phyloP scores from a whole-genome alignment of 805 yeast genomes.

The Ogataea chonburiensis region DNA sequence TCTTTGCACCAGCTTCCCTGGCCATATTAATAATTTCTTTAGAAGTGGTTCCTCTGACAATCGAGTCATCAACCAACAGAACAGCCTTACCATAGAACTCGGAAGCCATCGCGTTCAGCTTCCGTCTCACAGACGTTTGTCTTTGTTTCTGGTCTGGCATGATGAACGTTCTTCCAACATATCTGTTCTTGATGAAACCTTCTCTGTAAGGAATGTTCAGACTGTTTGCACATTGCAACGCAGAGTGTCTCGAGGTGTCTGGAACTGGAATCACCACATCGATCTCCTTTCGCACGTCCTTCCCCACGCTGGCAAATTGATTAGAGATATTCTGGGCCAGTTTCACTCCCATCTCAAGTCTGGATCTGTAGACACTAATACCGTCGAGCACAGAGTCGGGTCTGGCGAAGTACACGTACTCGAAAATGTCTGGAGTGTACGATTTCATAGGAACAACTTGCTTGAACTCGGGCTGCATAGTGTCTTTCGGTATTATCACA shows the following conservation, averaged over 20 bases:
- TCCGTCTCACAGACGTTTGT: constrained; percentile 88
- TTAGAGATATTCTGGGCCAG: constrained; percentile 68
- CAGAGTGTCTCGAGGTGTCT: constrained; percentile 95
- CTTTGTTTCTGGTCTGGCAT: constrained; percentile 98
- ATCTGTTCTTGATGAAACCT: constrained; percentile 95
- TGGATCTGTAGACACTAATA: constrained; percentile 89
- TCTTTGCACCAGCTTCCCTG: constrained; percentile 95
- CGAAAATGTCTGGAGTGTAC: constrained; percentile 94
- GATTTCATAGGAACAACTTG: constrained; percentile 78
- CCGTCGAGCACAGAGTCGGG: constrained; percentile 97
- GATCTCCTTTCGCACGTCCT: constrained; percentile 52
- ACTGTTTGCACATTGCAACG: constrained; percentile 84
- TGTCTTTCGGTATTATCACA: constrained; percentile 81
- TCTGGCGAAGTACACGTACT: constrained; percentile 96
- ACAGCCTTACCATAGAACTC: constrained; percentile 87
- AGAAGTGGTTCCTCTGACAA: constrained; percentile 97
- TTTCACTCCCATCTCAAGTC: constrained; percentile 91
- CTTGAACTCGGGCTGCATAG: constrained; percentile 69
- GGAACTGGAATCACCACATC: constrained; percentile 98
- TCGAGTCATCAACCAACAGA: constrained; percentile 91
- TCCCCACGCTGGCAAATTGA: constrained; percentile 38
- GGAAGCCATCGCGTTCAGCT: constrained; percentile 92
- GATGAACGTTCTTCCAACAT: constrained; percentile 96
- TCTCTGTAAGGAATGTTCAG: constrained; percentile 86
- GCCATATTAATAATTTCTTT: constrained; percentile 97